These are phyloP conservation scores for Vigna nakashimae DNA, from an alignment of 306 rosid genomes.

Conservation along the genomic window DNA sequence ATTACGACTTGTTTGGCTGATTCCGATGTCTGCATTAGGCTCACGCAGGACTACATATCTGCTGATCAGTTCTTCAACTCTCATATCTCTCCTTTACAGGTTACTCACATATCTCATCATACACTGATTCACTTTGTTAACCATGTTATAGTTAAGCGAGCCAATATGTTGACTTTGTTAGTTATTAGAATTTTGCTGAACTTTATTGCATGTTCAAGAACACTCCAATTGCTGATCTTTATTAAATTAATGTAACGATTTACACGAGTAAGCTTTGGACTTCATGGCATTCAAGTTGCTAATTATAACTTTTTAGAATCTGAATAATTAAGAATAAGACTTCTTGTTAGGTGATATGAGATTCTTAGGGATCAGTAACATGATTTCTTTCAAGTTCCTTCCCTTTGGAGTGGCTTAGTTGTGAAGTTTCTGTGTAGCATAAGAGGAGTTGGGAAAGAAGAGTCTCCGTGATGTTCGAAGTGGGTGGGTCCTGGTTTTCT, in stretches of 20 bases:
- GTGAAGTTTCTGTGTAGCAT: not conserved
- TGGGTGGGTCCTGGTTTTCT: slow-evolving; percentile 18
- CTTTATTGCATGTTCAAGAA: not conserved
- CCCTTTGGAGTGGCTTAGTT: not conserved
- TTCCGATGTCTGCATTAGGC: slow-evolving; percentile 59
- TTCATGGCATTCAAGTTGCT: slow-evolving; percentile 11
- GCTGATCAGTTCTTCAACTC: slow-evolving; percentile 70
- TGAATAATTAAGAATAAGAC: not conserved
- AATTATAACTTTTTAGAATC: not conserved
- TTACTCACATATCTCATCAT: not conserved
- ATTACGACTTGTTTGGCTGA: slow-evolving; percentile 69
- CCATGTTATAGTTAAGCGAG: not conserved
- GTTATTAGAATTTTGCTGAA: not conserved
- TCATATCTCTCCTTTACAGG: slow-evolving; percentile 74
- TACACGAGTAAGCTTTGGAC: not conserved
- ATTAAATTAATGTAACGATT: not conserved
- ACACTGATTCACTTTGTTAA: not conserved
- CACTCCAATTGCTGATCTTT: not conserved
- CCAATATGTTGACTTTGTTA: not conserved
- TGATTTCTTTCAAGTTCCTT: not conserved
- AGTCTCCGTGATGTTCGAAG: not conserved
- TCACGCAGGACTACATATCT: slow-evolving; percentile 54
- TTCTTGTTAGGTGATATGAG: not conserved
- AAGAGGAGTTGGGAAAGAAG: not conserved
- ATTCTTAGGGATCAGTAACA: not conserved